Evolutionary conservation across 352 stramenopile genomes (phyloP), one percentile per base, ranked within the genome.

Genomic region (Pythium biforme): DNA sequence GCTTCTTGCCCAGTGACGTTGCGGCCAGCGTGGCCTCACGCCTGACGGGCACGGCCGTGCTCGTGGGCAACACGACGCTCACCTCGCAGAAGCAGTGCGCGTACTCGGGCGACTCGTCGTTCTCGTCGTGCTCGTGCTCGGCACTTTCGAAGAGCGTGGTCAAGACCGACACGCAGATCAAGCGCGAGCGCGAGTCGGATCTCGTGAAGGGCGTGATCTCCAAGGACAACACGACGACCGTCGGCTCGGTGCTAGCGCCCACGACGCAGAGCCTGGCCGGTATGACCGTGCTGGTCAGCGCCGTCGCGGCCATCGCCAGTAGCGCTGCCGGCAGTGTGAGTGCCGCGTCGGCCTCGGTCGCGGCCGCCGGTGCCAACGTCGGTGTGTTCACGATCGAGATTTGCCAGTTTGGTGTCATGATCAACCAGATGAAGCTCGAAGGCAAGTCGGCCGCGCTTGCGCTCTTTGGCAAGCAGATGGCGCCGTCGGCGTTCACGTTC

Each of bases 361-460:
- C 81, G 0, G 79, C 77, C 10, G 82, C 72, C 31, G 79, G 79
- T 12, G 83, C 78, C 15, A 87, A 80, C 34, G 79, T 87, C 43
- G 85, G 78, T 20, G 79, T 91, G 23, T 84, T 79, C 29, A 92
- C 85, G 6, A 70, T 94, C 6, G 85, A 94, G 54, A 81, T 94
- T 40, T 91, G 83, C 46, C 82, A 92, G 59, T 94, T 94, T 43
- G 76, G 70, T 1, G 85, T 94, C 40, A 75, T 91, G 15, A 74
- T 92, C 50, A 90, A 90, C 59, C 77, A 90, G 62, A 64, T 94
- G 23, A 73, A 92, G 45, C 76, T 94, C 26, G 58, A 80, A 9
- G 82, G 85, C 51, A 89, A 89, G 50, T 94, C 85, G 14, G 79
- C 82, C 6, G 81, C 82, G 34, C 61, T 94, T 53, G 55, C 77